Evolutionary conservation across 768 basidiomycete species (phyloP), one percentile per base, ranked within the genome.

Genomic region (Calocybe gangraenosa): DNA sequence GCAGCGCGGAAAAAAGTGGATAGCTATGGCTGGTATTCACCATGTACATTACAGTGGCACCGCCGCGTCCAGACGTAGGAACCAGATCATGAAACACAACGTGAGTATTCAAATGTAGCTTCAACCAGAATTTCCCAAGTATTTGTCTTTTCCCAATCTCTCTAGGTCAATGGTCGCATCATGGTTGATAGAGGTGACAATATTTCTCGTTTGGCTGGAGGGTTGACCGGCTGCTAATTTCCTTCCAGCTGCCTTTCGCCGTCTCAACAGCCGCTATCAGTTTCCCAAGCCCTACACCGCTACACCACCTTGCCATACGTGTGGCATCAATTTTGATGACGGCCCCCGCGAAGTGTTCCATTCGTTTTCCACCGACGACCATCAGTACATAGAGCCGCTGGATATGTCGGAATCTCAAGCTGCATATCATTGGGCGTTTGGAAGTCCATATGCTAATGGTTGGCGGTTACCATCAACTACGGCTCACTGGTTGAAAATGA

Each of bases 151-250:
- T 7, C 15, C n/a, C 25, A 6, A n/a, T 23, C 14, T 41, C 37
- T 13, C 8, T 47, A 81, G 79, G 68, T 81, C 33, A 71, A 66
- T 32, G 71, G 78, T 35, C 66, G 81, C 13, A 73, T 82, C 44
- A 82, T 84, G 78, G 63, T 84, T 34, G 82, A 84, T 54, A 61
- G 77, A 56, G 68, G 75, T 76, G 50, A 22, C 60, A 18, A 39
- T 37, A 23, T 35, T 56, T 17, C 15, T 49, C 25, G 25, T 28
- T n/a, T n/a, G n/a, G n/a, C n/a, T n/a, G n/a, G n/a, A n/a, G n/a
- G n/a, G n/a, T n/a, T n/a, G n/a, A n/a, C n/a, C 31, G 45, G 42
- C 2, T 10, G 10, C 11, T 3, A 3, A 2, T 20, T 41, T 10
- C 30, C 17, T 11, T 11, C 25, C 44, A 67, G 69, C 65, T 5